These are phyloP conservation scores for Usnea hakonensis DNA, from an alignment of 495 filamentous ascomycete genomes.

Conservation along the genomic window DNA sequence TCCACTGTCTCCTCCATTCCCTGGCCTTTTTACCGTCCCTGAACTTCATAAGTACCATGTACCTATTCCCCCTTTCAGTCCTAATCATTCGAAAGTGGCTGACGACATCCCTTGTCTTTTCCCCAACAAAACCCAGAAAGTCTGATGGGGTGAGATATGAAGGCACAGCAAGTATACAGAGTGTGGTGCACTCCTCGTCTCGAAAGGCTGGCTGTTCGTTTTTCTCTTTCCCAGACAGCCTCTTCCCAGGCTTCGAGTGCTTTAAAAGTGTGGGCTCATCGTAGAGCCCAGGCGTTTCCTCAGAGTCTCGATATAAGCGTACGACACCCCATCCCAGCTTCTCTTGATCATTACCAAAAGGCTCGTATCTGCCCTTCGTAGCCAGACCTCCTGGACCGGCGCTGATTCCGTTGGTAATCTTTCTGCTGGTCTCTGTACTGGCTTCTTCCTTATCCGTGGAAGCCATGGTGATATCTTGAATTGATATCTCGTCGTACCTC, in stretches of 20 bases:
- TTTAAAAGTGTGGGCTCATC: constrained; percentile 20
- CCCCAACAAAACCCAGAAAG: constrained; percentile 86
- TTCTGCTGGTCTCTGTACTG: constrained; percentile 24
- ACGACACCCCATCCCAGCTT: constrained; percentile 90
- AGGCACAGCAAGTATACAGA: constrained; percentile 92
- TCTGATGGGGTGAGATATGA: constrained; percentile 87
- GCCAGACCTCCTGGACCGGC: constrained; percentile 48
- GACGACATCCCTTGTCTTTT: constrained; percentile 78
- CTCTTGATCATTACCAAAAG: constrained; percentile 64
- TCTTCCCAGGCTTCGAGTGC: constrained; percentile 13
- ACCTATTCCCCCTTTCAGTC: constrained; percentile 79
- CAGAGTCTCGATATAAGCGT: constrained; percentile 81
- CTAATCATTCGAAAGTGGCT: constrained; percentile 94
- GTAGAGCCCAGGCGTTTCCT: constrained; percentile 57
- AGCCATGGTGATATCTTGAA: constrained; percentile 63
- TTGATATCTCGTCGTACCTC: constrained; percentile 53
- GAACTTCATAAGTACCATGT: constrained; percentile 98
- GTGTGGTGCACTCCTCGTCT: constrained; percentile 70
- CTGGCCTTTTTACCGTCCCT: constrained; percentile 62
- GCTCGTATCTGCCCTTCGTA: constrained; percentile 72
- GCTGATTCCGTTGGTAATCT: constrained; percentile 42
- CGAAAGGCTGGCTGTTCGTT: constrained; percentile 25
- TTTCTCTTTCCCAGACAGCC: constrained; percentile 10
- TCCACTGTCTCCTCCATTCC: constrained; percentile 78
- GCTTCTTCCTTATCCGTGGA: constrained; percentile 23